A percentile compares a stretch with the other conserved stretches of the same genome.
phyloP scores from a whole-genome alignment of 805 yeast species.

The Pichia kluyveri region DNA sequence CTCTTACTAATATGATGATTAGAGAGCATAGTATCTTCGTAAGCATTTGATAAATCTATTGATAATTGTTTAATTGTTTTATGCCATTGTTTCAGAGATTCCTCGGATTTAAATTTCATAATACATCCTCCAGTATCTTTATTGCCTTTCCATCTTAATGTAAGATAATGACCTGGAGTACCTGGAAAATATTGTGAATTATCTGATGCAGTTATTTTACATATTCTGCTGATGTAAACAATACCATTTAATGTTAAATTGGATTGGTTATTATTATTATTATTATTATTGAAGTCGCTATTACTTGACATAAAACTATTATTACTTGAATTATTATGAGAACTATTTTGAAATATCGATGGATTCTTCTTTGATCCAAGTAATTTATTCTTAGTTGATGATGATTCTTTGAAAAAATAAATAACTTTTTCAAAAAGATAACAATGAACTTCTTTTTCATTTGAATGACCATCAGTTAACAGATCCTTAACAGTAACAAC shows the following conservation, averaged over 20 bases:
- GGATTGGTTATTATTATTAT: neutral
- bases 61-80: slow-evolving; percentile 45
- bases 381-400: slow-evolving; percentile 37
- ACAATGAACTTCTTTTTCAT: slow-evolving; percentile 82
- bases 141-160: slow-evolving; percentile 76
- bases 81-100: slow-evolving; percentile 77
- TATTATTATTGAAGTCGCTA: slow-evolving; percentile 1
- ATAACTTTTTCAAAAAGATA: slow-evolving; percentile 70
- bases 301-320: slow-evolving; percentile 12
- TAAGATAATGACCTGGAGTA: slow-evolving; percentile 43
- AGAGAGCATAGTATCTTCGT: neutral
- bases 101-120: slow-evolving; percentile 76
- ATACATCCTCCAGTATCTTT: slow-evolving; percentile 82
- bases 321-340: neutral
- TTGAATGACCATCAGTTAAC: slow-evolving; percentile 40
- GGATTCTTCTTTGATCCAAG: slow-evolving; percentile 35
- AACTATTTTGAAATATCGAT: neutral
- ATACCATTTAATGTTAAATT: slow-evolving; percentile 22
- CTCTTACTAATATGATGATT: slow-evolving; percentile 8
- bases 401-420: slow-evolving; percentile 54
- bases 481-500: slow-evolving; percentile 58
- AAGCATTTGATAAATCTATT: neutral
- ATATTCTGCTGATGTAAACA: slow-evolving; percentile 22
- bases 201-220: slow-evolving; percentile 23
- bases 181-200: slow-evolving; percentile 19